Base-by-base conservation (phyloP, 768 basidiomycete genomes). In the Collybia nuda region DNA sequence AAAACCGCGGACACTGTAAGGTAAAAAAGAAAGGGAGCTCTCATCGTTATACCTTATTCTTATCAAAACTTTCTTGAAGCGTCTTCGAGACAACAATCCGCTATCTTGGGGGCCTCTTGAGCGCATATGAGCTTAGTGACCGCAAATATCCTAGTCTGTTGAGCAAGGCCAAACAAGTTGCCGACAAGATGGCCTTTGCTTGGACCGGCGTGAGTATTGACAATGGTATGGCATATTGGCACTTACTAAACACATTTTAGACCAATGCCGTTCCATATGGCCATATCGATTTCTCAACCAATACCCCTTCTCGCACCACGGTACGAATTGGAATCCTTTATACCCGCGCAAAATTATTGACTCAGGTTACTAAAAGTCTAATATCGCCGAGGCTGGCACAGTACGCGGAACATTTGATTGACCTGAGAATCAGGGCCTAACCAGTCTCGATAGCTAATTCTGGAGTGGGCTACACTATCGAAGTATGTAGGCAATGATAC, bases 21-120 rank as follows among this genome's bases (percentile, higher is more conserved):
- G 79, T 79, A 47, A 39, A 11, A 22, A 2, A 9, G 15, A 47
- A 28, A 22, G 17, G 6, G n/a, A 46, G 12, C 4, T 14, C 18
- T 38, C 28, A n/a, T 29, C n/a, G 9, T 29, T 37, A 5, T 9
- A 17, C 8, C 22, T 4, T 18, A 9, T 21, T 7, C 21, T 21
- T 22, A 9, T 36, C 19, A 14, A 15, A 7, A 9, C 15, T 28
- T 18, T 24, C 26, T 26, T 26, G 4, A 26, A 86, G 85, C 53
- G 69, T 90, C 2, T 90, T 90, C 56, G 88, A 90, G 66, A 86
- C 85, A 0, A 87, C 83, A 0, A 90, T 90, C 59, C 86, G 88
- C 38, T 84, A 82, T 47, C 62, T 90, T 2, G 88, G 78, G 6
- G 86, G 86, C 1, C 68, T 88, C n/a, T 62, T 90, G 26, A 84